A percentile compares a stretch with the other conserved stretches of the same genome.
These are phyloP conservation scores for Xylaria curta DNA, from an alignment of 495 filamentous ascomycete genomes.

Conservation along the genomic window DNA sequence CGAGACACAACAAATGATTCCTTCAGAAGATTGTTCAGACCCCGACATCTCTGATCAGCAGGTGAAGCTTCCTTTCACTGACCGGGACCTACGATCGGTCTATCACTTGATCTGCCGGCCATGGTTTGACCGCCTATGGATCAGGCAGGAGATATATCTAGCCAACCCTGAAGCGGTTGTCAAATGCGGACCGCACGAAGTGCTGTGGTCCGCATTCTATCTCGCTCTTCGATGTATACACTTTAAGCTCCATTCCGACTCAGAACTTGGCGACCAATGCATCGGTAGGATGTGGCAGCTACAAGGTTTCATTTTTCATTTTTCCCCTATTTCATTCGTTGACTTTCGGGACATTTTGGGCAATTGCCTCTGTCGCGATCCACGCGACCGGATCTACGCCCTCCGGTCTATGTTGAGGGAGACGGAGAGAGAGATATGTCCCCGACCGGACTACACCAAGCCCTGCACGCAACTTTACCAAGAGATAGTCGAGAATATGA, in stretches of 20 bases:
- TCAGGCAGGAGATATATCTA: slow-evolving; percentile 29
- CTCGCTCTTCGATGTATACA: not conserved
- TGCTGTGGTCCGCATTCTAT: not conserved
- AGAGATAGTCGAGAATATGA: not conserved
- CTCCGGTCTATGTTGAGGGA: not conserved
- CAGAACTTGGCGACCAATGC: not conserved
- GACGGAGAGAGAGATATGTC: not conserved
- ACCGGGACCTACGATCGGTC: not conserved
- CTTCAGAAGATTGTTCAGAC: not conserved
- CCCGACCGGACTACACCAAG: not conserved
- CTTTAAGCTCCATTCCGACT: not conserved
- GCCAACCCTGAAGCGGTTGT: slow-evolving; percentile 26
- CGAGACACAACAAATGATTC: not conserved
- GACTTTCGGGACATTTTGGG: not conserved
- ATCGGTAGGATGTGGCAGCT: not conserved
- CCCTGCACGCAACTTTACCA: not conserved
- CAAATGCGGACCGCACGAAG: slow-evolving; percentile 11
- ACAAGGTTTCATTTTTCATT: not conserved
- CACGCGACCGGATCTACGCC: not conserved
- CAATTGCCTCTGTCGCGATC: not conserved
- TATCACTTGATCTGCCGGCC: slow-evolving; percentile 17
- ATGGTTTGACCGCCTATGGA: slow-evolving; percentile 33
- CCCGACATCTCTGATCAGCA: not conserved
- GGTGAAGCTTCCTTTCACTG: not conserved
- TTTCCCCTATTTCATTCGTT: not conserved